phyloP scores from a whole-genome alignment of 495 filamentous ascomycete genomes.

The Aspergillus conjunctus region DNA sequence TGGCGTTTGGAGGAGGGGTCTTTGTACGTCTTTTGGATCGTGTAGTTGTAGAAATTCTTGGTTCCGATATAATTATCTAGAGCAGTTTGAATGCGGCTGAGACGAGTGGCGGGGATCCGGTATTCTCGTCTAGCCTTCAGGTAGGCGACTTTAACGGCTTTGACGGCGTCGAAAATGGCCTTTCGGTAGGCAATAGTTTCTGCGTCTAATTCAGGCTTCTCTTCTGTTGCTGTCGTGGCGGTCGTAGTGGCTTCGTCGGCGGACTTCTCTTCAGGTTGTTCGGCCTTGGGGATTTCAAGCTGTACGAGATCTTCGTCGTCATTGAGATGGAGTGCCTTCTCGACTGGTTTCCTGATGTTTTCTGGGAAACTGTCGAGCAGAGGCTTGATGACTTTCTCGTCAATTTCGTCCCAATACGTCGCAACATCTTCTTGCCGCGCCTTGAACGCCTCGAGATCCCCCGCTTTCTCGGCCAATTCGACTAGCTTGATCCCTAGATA shows the following conservation, averaged over 20 bases:
- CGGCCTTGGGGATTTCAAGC: conserved; percentile 17
- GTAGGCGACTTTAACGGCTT: conserved; percentile 76
- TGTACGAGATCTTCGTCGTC: conserved; percentile 22
- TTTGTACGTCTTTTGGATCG: conserved; percentile 74
- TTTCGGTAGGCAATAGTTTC: conserved; percentile 29
- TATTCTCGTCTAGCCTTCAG: conserved; percentile 76
- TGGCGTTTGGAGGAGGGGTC: conserved; percentile 83
- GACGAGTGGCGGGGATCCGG: conserved; percentile 70
- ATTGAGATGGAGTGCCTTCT: conserved; percentile 41
- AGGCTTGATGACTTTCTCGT: conserved; percentile 73
- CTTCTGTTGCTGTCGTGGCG: neutral
- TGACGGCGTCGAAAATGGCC: conserved; percentile 62
- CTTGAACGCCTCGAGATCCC: conserved; percentile 66
- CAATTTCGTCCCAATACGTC: conserved; percentile 76
- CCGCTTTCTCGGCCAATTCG: conserved; percentile 69
- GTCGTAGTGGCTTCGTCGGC: neutral
- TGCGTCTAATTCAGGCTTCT: conserved; percentile 17
- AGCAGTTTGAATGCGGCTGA: conserved; percentile 69
- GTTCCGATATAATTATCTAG: conserved; percentile 78
- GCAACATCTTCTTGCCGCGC: conserved; percentile 74
- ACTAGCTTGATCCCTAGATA: conserved; percentile 78
- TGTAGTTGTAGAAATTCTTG: conserved; percentile 93
- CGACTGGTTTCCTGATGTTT: conserved; percentile 42
- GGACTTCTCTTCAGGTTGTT: conserved; percentile 9
- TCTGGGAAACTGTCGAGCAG: conserved; percentile 62